phyloP scores from a whole-genome alignment of 1,284 basidiomycete species.

The Meira nashicola region DNA sequence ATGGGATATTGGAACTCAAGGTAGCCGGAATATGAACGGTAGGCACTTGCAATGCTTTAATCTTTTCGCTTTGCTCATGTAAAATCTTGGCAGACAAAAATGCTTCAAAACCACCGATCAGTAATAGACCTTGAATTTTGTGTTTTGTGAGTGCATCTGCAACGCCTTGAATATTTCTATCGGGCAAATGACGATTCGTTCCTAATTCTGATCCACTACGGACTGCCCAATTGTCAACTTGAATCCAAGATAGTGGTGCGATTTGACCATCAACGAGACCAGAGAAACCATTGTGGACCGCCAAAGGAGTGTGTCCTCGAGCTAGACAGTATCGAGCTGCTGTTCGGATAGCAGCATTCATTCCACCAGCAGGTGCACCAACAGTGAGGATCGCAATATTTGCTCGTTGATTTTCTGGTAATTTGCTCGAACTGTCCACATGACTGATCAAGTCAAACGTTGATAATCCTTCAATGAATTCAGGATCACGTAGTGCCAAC shows the following conservation, averaged over 20 bases:
- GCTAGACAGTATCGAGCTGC: slow-evolving; percentile 88
- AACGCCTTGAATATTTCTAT: slow-evolving; percentile 71
- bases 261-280: slow-evolving; percentile 87
- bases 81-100: slow-evolving; percentile 74
- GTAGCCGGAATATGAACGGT: slow-evolving; percentile 62
- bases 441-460: slow-evolving; percentile 63
- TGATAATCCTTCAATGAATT: slow-evolving; percentile 79
- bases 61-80: slow-evolving; percentile 72
- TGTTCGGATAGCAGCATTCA: slow-evolving; percentile 94
- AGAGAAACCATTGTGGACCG: slow-evolving; percentile 90
- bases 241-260: slow-evolving; percentile 84
- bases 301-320: slow-evolving; percentile 84
- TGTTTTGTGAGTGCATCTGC: slow-evolving; percentile 87
- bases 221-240: slow-evolving; percentile 91
- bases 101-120: slow-evolving; percentile 95
- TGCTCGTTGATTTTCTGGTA: slow-evolving; percentile 62
- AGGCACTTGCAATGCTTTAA: slow-evolving; percentile 73
- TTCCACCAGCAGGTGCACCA: slow-evolving; percentile 94
- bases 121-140: slow-evolving; percentile 72
- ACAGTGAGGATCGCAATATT: slow-evolving; percentile 87
- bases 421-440: slow-evolving; percentile 59
- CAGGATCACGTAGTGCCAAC: slow-evolving; percentile 81
- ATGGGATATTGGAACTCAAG: slow-evolving; percentile 93
- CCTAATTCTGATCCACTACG: slow-evolving; percentile 98
- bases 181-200: slow-evolving; percentile 84